These are phyloP conservation scores for Dendrocalamus latiflorus DNA, from an alignment of 202 grass and related monocot genomes.

Conservation along the genomic window DNA sequence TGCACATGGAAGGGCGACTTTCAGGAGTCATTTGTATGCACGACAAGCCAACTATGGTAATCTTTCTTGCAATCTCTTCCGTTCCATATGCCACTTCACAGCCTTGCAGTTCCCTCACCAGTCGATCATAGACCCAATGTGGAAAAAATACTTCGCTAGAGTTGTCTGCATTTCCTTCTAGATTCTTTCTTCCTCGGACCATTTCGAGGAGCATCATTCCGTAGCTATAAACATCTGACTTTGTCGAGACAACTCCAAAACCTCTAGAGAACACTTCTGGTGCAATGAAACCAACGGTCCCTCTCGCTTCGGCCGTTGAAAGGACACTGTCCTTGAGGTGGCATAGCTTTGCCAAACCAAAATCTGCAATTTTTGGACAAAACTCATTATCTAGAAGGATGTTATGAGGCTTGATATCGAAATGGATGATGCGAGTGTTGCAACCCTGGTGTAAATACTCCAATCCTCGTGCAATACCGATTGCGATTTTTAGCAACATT, in stretches of 20 bases:
- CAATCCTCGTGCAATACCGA: constrained; percentile 42
- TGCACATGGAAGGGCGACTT: constrained; percentile 44
- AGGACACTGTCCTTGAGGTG: constrained; percentile 27
- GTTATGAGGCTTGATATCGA: constrained; percentile 69
- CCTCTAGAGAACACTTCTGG: constrained; percentile 54
- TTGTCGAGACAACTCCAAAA: constrained; percentile 39
- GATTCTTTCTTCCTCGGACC: constrained; percentile 27
- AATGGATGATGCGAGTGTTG: constrained; percentile 56
- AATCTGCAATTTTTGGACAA: constrained; percentile 52
- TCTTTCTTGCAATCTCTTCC: constrained; percentile 38
- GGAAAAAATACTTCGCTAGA: constrained; percentile 40
- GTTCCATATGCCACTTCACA: neutral
- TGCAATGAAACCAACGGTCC: constrained; percentile 51
- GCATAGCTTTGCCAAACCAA: constrained; percentile 60
- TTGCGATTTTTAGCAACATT: constrained; percentile 36
- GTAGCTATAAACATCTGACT: constrained; percentile 70
- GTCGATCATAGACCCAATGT: constrained; percentile 34
- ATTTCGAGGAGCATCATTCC: constrained; percentile 73
- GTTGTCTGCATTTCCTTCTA: neutral
- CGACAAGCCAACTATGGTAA: constrained; percentile 48
- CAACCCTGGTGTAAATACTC: constrained; percentile 55
- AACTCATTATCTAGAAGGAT: constrained; percentile 46
- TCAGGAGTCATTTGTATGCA: constrained; percentile 48
- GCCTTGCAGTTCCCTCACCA: neutral
- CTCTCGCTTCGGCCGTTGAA: constrained; percentile 42